Evolutionary conservation across 1,139 yeast genomes (phyloP).

Genomic region (Geotrichum australiense): DNA sequence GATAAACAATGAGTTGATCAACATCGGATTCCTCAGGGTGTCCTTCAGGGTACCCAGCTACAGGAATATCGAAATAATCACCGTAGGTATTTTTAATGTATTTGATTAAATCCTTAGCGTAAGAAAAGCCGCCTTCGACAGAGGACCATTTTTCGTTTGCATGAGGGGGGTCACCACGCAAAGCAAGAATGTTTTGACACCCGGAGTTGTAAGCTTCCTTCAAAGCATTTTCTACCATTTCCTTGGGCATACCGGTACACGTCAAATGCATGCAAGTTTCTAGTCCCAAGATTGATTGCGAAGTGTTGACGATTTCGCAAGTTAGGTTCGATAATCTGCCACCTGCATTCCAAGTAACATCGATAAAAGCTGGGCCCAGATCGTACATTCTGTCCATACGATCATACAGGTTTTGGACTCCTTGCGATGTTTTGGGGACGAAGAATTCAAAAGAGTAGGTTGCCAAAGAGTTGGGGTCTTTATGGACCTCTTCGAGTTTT

Average conservation of each 20-base stretch:
- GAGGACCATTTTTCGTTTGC: constrained; percentile 38
- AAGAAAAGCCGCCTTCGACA: constrained; percentile 60
- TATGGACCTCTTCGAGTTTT: constrained; percentile 35
- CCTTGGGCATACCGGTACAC: constrained; percentile 88
- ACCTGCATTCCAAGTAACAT: constrained; percentile 98
- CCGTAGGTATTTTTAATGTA: constrained; percentile 68
- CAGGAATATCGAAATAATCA: constrained; percentile 78
- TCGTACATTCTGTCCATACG: constrained; percentile 98
- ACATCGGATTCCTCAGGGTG: constrained; percentile 77
- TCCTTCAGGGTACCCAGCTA: constrained; percentile 97
- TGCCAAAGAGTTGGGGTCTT: constrained; percentile 23
- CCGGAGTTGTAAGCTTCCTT: constrained; percentile 83
- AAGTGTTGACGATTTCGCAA: constrained; percentile 84
- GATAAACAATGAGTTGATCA: constrained; percentile 51
- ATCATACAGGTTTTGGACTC: constrained; percentile 91
- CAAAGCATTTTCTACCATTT: constrained; percentile 77
- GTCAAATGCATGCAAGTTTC: constrained; percentile 98
- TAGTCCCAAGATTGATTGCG: constrained; percentile 86
- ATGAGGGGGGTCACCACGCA: constrained; percentile 91
- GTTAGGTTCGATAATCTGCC: constrained; percentile 77
- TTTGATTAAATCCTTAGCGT: constrained; percentile 73
- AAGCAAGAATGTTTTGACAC: constrained; percentile 88
- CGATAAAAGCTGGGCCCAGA: constrained; percentile 83
- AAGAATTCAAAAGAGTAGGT: constrained; percentile 95
- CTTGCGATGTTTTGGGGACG: constrained; percentile 97